A percentile compares a stretch with the other conserved stretches of the same genome.
phyloP scores from a whole-genome alignment of 1,139 yeast genomes.

The Pichiaceae sp. region DNA sequence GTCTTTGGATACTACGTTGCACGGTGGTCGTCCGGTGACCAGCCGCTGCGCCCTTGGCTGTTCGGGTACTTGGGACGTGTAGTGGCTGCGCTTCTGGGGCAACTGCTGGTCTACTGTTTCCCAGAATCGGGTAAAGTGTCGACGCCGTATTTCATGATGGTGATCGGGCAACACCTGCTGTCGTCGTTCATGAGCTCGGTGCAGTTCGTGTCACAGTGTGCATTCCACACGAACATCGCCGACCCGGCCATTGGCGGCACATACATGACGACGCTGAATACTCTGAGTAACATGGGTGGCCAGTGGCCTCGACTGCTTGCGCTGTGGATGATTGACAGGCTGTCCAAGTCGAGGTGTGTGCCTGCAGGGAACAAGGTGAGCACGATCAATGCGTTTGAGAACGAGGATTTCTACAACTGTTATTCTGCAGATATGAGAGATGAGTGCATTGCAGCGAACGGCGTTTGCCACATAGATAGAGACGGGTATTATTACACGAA shows the following conservation, averaged over 20 bases:
- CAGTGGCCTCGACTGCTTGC: slow-evolving; percentile 91
- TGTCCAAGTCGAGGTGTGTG: slow-evolving; percentile 61
- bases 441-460: slow-evolving; percentile 46
- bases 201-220: slow-evolving; percentile 89
- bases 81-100: slow-evolving; percentile 68
- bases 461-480: slow-evolving; percentile 41
- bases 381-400: slow-evolving; percentile 16
- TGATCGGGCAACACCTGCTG: slow-evolving; percentile 73
- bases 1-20: slow-evolving; percentile 94
- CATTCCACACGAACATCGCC: slow-evolving; percentile 92
- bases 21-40: slow-evolving; percentile 76
- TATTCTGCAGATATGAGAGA: slow-evolving; percentile 33
- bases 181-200: slow-evolving; percentile 92
- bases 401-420: slow-evolving; percentile 31
- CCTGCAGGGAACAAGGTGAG: slow-evolving; percentile 8
- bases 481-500: slow-evolving; percentile 89
- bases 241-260: slow-evolving; percentile 97
- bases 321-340: slow-evolving; percentile 67
- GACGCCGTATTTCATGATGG: slow-evolving; percentile 50
- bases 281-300: slow-evolving; percentile 90
- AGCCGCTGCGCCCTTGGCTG: slow-evolving; percentile 81
- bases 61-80: slow-evolving; percentile 83
- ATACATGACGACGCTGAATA: slow-evolving; percentile 92
- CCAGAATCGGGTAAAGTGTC: slow-evolving; percentile 50
- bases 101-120: slow-evolving; percentile 61